Base-by-base conservation (phyloP, 2,329 filamentous ascomycete species). In the Arthrinium phaeospermum region DNA sequence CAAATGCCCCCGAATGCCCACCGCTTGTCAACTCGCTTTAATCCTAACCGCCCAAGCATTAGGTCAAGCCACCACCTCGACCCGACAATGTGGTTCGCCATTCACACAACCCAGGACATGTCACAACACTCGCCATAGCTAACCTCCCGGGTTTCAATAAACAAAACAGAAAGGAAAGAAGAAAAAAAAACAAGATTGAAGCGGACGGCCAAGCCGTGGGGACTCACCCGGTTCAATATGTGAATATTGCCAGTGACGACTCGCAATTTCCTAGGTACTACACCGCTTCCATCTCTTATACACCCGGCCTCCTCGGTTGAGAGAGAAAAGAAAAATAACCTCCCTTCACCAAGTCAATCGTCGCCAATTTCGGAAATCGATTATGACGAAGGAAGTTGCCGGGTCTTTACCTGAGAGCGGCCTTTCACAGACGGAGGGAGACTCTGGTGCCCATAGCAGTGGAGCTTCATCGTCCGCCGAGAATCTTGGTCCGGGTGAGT, bases 171-270 rank as follows among this genome's bases (percentile, higher is more conserved):
- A 16, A 49, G 13, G 7, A 27, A 34, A 34, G 22, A 57, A 3
- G 22, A 16, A 64, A 37, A 34, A 34, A 34, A 57, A 3, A 34
- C 30, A 64, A 37, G 30, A 30, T 34, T 37, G 53, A n/a, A 64
- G 53, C 53, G 30, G 53, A 64, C 53, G 30, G 53, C 53, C 30
- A 34, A 37, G 53, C 30, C 53, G 16, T 34, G 27, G 53, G 53
- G 30, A 37, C 30, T 64, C 27, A 37, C 30, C 22, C 30, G 53
- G 53, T 37, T 64, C 53, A 64, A 64, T 64, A 64, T 64, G 53
- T 64, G 53, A 64, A 64, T 64, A 64, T 64, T 64, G 53, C 53
- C 53, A 64, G 53, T 64, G 53, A 64, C 30, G 53, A 64, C 53
- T n/a, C 53, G 30, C 53, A 64, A 64, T 64, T 22, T 64, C 53